phyloP scores from a whole-genome alignment of 176 grass and related monocot species.

The Oryza officinalis region DNA sequence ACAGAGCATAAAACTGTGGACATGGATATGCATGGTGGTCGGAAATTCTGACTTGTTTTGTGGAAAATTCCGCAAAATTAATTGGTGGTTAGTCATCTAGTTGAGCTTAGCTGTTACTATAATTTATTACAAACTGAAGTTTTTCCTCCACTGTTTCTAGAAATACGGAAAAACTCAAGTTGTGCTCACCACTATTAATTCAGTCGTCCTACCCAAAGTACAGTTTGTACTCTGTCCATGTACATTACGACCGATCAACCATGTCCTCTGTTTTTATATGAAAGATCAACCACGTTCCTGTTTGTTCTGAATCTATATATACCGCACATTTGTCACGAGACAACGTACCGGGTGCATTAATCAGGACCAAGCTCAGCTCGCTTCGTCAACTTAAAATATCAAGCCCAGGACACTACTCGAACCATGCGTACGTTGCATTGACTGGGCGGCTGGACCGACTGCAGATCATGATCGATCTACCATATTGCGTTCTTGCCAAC shows the following conservation, averaged over 20 bases:
- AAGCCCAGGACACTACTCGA: neutral
- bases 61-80: neutral
- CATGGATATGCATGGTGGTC: neutral
- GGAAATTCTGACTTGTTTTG: neutral
- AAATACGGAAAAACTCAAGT: neutral
- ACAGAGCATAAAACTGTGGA: neutral
- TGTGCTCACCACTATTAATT: neutral
- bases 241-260: neutral
- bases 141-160: neutral
- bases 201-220: neutral
- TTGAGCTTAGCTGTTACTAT: too few species aligned
- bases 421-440: too few species aligned
- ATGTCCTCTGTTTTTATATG: neutral
- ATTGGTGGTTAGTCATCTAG: neutral
- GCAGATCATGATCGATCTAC: too few species aligned
- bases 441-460: neutral
- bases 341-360: neutral
- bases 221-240: neutral
- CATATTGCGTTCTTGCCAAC: neutral
- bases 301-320: neutral
- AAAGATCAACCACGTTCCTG: neutral
- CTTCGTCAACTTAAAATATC: conserved; percentile 29
- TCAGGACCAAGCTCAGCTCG: neutral
- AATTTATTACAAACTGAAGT: neutral
- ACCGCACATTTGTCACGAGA: neutral